Evolutionary conservation across 352 stramenopile species (phyloP).

Genomic region (Globisporangium paroecandrum): DNA sequence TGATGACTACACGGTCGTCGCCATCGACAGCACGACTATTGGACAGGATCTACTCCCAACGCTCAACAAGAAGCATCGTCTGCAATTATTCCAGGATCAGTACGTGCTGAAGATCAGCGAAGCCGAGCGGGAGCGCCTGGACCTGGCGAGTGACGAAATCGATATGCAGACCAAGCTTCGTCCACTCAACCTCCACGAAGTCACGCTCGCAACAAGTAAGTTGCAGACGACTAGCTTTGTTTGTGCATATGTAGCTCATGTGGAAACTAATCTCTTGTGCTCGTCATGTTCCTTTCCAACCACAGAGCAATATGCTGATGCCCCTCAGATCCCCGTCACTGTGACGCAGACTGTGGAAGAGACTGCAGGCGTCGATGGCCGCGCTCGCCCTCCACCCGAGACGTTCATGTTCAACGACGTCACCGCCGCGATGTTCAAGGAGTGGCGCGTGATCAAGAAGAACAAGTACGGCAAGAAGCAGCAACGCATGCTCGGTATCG

Average conservation of each 20-base stretch:
- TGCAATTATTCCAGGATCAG: slow-evolving; percentile 83
- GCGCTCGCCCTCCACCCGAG: slow-evolving; percentile 67
- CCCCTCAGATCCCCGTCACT: slow-evolving; percentile 65
- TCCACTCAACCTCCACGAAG: slow-evolving; percentile 83
- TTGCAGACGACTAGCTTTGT: neutral
- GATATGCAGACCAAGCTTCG: slow-evolving; percentile 86
- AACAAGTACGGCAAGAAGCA: slow-evolving; percentile 91
- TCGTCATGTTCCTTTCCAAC: neutral
- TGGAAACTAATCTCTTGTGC: neutral
- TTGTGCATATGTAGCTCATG: neutral
- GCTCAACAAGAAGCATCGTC: slow-evolving; percentile 85
- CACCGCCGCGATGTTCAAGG: slow-evolving; percentile 87
- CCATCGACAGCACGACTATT: slow-evolving; percentile 73
- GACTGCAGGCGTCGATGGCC: slow-evolving; percentile 58
- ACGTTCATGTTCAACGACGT: slow-evolving; percentile 92
- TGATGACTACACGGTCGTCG: slow-evolving; percentile 86
- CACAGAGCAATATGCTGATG: slow-evolving; percentile 84
- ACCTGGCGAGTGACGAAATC: slow-evolving; percentile 81
- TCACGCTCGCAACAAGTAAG: slow-evolving; percentile 84
- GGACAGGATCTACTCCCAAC: slow-evolving; percentile 80
- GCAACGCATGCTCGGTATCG: slow-evolving; percentile 84
- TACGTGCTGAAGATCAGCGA: slow-evolving; percentile 90
- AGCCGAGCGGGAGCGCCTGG: slow-evolving; percentile 71
- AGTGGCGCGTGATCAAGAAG: slow-evolving; percentile 90
- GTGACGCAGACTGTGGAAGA: slow-evolving; percentile 69